Base-by-base conservation (phyloP, 2,329 filamentous ascomycete genomes). In the Colletotrichum lini region DNA sequence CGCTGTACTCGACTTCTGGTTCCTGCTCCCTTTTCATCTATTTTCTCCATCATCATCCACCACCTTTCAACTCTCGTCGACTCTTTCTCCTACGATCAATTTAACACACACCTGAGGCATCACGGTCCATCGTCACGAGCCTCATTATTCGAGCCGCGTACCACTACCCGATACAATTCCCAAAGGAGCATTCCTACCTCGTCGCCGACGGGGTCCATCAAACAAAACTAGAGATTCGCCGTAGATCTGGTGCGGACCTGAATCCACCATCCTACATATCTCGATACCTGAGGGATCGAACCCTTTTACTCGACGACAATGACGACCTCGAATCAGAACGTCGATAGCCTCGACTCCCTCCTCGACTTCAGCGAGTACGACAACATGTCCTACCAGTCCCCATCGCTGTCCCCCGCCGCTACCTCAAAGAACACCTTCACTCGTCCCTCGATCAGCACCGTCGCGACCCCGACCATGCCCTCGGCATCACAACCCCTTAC, bases 361-460 rank as follows among this genome's bases (percentile, higher is more conserved):
- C 82, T 91, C 79, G 89, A 91, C 75, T 84, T 91, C 68, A 85
- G 87, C 72, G 88, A 89, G 75, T 93, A 92, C 81, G 90, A 92
- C 77, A 85, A 85, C 74, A 80, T 89, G 64, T 84, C 85, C 73
- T 91, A 89, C 76, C 86, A 89, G 71, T 91, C 90, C 15, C 89
- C 91, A 4, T 88, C 89, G 4, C 79, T 89, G 54, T 91, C 90
- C 18, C 89, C 90, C 10, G 80, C 86, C 7, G 79, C 82, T 18
- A 81, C 83, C n/a, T 83, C 85, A 62, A 92, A 89, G 82, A 81
- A 83, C 44, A 82, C 85, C 42, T 89, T 90, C 75, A 76, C 81
- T 44, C 86, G 84, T 75, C 84, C 88, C 9, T 79, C 87, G 9
- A 82, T 88, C 6, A 83, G 85, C 73, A 86, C 88, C 63, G 83